A percentile compares a stretch with the other conserved stretches of the same genome.
Conservation (phyloP, 345 rosid genomes). For the Gossypium sturtianum region DNA sequence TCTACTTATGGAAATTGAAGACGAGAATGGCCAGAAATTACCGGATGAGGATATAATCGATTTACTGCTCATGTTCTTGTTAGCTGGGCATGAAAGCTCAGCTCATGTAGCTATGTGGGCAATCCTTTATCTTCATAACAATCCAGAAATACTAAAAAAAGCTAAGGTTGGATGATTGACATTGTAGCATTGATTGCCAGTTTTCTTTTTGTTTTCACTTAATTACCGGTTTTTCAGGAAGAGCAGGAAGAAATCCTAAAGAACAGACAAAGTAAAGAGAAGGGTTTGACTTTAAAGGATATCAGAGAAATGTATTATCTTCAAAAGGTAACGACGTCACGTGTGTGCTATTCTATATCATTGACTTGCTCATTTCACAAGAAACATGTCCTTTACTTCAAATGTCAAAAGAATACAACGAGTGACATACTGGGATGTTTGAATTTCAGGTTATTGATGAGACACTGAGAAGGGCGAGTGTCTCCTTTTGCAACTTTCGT, state of each 20-base stretch:
- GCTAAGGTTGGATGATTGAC: conserved; percentile 23
- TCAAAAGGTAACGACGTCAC: conserved; percentile 12
- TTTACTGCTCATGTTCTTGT: conserved; percentile 20
- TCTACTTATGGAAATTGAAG: conserved; percentile 25
- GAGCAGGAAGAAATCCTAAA: conserved; percentile 29
- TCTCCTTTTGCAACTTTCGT: conserved; percentile 20
- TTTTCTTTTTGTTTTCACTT: background rate
- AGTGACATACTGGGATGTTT: too few relatives aligned
- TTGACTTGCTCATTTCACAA: background rate
- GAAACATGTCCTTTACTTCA: background rate
- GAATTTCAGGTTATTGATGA: conserved; percentile 23
- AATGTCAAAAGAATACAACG: background rate
- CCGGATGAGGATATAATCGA: conserved; percentile 27
- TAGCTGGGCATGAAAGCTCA: conserved; percentile 33
- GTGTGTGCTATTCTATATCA: background rate
- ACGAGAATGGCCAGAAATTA: conserved; percentile 26
- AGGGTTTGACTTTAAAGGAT: conserved; percentile 23
- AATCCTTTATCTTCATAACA: conserved; percentile 4
- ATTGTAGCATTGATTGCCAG: background rate
- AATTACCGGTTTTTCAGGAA: conserved; percentile 12
- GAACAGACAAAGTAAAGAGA: conserved; percentile 17
- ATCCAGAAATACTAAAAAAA: conserved; percentile 21
- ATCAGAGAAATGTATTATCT: conserved; percentile 22
- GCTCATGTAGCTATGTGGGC: conserved; percentile 30
- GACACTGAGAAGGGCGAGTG: conserved; percentile 19